Evolutionary conservation across 2,329 filamentous ascomycete genomes (phyloP), one percentile per base, ranked within the genome.

Genomic region (Fusarium oxysporum): DNA sequence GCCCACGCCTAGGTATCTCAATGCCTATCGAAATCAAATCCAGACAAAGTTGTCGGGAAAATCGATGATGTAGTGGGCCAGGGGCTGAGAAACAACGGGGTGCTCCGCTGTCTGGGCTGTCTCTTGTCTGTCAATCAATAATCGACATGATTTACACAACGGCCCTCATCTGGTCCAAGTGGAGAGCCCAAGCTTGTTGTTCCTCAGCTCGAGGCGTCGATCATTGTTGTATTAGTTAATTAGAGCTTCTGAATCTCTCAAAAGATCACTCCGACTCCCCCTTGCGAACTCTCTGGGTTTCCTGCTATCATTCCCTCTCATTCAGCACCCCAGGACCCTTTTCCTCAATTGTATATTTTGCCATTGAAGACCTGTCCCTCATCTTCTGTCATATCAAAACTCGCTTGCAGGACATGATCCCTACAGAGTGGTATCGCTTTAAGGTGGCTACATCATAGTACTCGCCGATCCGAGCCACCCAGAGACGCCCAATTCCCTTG

Each of bases 361-460:
- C 48, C 41, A 62, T 64, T 57, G 21, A 47, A 67, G 43, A 45
- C 53, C 40, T 32, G 50, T 32, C 28, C 32, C 60, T 45, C 41
- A 37, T 65, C 37, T 55, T 44, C 47, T 38, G 40, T 63, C 55
- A 60, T 73, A 64, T 53, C 44, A 63, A 65, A 67, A 69, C 41
- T 61, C 62, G 30, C 50, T 53, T 69, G 62, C 68, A 73, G 73
- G 73, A 61, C 67, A 77, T 73, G 73, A 77, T 71, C 73, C 70
- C 60, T 76, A 69, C 61, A 73, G 65, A 62, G 72, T 76, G 61
- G 59, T 38, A 75, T 75, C 57, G 61, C 62, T 72, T 61, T 28
- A 70, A 66, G 60, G 74, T 75, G 74, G 71, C 76, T 75, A 77
- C 76, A 77, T 76, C 75, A 77, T 77, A 75, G 65, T 54, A 67